These are phyloP conservation scores for Colletotrichum phormii DNA, from an alignment of 2,329 filamentous ascomycete genomes.

Conservation along the genomic window DNA sequence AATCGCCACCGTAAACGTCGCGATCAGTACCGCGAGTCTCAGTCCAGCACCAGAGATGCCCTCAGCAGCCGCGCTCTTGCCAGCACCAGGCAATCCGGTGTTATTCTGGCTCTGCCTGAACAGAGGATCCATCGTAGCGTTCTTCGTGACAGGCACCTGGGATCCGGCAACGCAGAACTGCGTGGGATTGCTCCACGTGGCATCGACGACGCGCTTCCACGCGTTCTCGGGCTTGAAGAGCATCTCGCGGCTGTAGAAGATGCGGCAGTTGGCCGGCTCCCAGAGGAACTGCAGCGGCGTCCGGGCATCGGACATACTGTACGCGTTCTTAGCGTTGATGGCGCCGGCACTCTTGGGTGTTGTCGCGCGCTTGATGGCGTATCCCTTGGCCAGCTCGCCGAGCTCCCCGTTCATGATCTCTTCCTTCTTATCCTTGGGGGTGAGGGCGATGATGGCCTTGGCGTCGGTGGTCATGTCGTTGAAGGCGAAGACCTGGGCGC, in stretches of 20 bases:
- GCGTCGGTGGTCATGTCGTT: conserved; percentile 44
- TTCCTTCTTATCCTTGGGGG: conserved; percentile 35
- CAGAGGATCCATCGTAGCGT: conserved; percentile 38
- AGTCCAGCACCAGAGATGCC: not conserved
- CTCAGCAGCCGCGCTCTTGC: not conserved
- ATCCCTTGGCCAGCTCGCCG: conserved; percentile 46
- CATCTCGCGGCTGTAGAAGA: conserved; percentile 60
- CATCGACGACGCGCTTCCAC: conserved; percentile 54
- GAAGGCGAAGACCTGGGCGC: conserved; percentile 51
- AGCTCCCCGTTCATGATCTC: conserved; percentile 42
- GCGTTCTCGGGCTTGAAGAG: conserved; percentile 50
- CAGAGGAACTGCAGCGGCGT: conserved; percentile 59
- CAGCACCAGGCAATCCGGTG: conserved; percentile 9
- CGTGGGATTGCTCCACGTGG: conserved; percentile 48
- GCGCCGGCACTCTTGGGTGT: conserved; percentile 40
- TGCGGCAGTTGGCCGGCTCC: conserved; percentile 58
- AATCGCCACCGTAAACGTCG: conserved; percentile 3
- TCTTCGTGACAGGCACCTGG: conserved; percentile 38
- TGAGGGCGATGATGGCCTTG: conserved; percentile 41
- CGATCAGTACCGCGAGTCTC: conserved; percentile 22
- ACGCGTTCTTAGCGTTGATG: conserved; percentile 52
- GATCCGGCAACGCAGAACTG: conserved; percentile 48
- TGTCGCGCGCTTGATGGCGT: conserved; percentile 45
- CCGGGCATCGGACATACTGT: conserved; percentile 43
- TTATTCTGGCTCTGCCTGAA: conserved; percentile 33